Conservation (phyloP, 176 grass and related monocot genomes). For the Phragmites australis region DNA sequence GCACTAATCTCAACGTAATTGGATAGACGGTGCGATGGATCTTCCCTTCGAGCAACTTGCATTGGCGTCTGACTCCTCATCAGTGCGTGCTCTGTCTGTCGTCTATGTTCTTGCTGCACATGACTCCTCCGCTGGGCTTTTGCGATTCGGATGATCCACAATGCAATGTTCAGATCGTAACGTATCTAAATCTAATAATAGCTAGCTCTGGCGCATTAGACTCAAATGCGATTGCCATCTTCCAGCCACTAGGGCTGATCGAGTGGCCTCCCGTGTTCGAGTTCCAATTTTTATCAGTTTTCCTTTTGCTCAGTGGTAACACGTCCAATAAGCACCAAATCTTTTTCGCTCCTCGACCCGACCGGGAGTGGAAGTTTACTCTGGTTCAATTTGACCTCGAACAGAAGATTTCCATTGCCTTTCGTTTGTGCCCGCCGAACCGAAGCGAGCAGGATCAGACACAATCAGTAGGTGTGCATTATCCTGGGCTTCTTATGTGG, state of each 20-base stretch:
- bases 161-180: neutral
- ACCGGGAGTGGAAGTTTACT: neutral
- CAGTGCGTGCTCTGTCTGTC: too few species aligned
- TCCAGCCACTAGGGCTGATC: neutral
- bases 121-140: neutral
- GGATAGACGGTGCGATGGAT: too few species aligned
- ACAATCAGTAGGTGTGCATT: neutral
- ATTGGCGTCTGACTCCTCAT: too few species aligned
- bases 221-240: neutral
- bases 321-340: slow-evolving; percentile 28
- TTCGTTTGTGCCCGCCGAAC: neutral
- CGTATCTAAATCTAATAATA: neutral
- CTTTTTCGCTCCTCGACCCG: neutral
- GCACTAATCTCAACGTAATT: too few species aligned
- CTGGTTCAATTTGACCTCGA: neutral
- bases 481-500: neutral
- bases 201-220: neutral
- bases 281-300: neutral
- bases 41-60: too few species aligned
- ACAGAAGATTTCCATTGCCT: neutral
- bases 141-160: neutral
- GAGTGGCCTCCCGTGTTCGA: slow-evolving; percentile 23
- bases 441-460: slow-evolving; percentile 18
- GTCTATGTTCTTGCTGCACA: too few species aligned
- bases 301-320: neutral